phyloP scores from a whole-genome alignment of 805 yeast species.

The Saturnispora zaruensis region DNA sequence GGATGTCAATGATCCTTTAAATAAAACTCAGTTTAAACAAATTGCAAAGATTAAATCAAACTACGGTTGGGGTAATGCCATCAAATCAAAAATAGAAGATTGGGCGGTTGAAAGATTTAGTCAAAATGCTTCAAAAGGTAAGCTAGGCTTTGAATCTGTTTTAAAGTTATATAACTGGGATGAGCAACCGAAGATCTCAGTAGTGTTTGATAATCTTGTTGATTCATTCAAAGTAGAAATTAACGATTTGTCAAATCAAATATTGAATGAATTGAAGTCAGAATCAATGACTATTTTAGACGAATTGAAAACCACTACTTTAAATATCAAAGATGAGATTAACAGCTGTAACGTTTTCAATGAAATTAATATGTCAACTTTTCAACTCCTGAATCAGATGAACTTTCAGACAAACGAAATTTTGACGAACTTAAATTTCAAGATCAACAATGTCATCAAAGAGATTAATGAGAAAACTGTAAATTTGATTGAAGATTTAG shows the following conservation, averaged over 20 bases:
- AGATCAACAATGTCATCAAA: constrained; percentile 6
- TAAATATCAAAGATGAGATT: constrained; percentile 14
- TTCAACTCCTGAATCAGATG: constrained; percentile 20
- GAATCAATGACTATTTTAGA: constrained; percentile 23
- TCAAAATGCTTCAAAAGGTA: constrained; percentile 80
- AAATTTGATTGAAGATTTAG: background rate
- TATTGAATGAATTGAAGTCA: constrained; percentile 19
- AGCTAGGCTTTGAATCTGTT: constrained; percentile 76
- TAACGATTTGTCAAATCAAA: constrained; percentile 18
- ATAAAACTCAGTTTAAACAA: constrained; percentile 61
- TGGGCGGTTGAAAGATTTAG: constrained; percentile 87
- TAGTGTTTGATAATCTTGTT: constrained; percentile 14
- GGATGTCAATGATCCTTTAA: constrained; percentile 41
- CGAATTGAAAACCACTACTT: constrained; percentile 11
- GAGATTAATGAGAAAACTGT: constrained; percentile 9
- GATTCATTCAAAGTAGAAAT: constrained; percentile 19
- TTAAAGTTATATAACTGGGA: constrained; percentile 38
- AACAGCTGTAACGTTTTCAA: constrained; percentile 16
- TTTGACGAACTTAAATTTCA: constrained; percentile 6
- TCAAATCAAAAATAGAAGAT: constrained; percentile 81
- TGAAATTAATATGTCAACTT: constrained; percentile 19
- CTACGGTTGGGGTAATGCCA: constrained; percentile 48
- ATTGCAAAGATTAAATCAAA: constrained; percentile 85
- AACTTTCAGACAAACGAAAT: constrained; percentile 12
- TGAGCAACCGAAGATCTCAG: constrained; percentile 18